phyloP scores from a whole-genome alignment of 768 basidiomycete species.

The Dioszegia crocea region DNA sequence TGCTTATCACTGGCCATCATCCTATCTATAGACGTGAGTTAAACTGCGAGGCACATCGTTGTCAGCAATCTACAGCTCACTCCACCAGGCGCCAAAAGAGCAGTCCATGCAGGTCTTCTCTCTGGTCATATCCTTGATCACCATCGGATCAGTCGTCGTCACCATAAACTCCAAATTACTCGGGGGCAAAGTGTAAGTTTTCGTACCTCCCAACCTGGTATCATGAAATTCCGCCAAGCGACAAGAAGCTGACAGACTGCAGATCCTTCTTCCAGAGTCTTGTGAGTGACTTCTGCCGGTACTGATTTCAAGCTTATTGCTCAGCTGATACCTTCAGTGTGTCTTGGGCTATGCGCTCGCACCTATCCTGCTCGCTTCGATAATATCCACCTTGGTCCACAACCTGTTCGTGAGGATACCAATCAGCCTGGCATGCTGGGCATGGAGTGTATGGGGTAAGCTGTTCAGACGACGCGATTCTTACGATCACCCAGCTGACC shows the following conservation, averaged over 20 bases:
- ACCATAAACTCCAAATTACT: conserved; percentile 85
- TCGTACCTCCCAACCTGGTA: too few relatives aligned
- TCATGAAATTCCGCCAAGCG: too few relatives aligned
- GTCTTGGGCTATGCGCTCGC: conserved; percentile 93
- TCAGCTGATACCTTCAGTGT: conserved; percentile 52
- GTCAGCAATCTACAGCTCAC: too few relatives aligned
- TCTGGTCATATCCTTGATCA: conserved; percentile 86
- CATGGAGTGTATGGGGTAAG: conserved; percentile 95
- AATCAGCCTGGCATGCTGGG: conserved; percentile 79
- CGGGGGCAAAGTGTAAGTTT: conserved; percentile 52
- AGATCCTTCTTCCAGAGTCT: conserved; percentile 95
- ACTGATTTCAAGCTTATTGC: neutral
- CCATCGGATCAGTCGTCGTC: conserved; percentile 80
- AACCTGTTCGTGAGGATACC: conserved; percentile 82
- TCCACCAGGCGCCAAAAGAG: conserved; percentile 66
- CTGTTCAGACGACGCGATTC: neutral
- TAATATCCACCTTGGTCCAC: conserved; percentile 73
- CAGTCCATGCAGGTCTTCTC: conserved; percentile 89
- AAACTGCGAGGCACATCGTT: neutral
- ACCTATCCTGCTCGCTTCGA: conserved; percentile 82
- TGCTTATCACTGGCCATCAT: conserved; percentile 38
- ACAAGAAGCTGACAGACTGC: conserved; percentile 5
- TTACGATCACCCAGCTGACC: neutral
- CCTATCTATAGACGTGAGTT: conserved; percentile 36
- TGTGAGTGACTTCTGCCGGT: conserved; percentile 18